Evolutionary conservation across 208 protist species (phyloP).

Genomic region (Wallacemonas rigidus): DNA sequence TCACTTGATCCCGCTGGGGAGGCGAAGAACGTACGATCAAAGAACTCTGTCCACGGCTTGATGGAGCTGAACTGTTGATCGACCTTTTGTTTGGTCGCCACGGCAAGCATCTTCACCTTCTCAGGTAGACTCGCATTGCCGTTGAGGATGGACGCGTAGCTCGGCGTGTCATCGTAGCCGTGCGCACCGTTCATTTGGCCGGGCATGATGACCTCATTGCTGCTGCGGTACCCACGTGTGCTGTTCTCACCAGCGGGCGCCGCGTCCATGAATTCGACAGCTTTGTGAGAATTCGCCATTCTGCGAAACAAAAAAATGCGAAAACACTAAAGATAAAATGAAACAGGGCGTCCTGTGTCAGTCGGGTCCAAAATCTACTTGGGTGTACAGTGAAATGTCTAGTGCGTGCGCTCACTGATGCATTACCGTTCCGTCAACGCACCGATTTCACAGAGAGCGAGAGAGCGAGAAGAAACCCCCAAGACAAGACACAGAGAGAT

Average conservation of each 20-base stretch:
- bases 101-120: constrained; percentile 41
- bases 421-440: too few relatives aligned
- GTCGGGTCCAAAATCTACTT: too few relatives aligned
- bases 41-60: constrained; percentile 84
- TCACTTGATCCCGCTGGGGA: constrained; percentile 57
- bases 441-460: too few relatives aligned
- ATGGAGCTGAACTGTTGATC: constrained; percentile 43
- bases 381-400: too few relatives aligned
- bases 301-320: constrained; percentile 24
- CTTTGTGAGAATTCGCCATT: constrained; percentile 26
- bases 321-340: constrained; percentile 15
- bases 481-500: too few relatives aligned
- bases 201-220: not conserved
- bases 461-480: too few relatives aligned
- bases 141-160: constrained; percentile 39
- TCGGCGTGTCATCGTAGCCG: constrained; percentile 24
- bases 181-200: not conserved
- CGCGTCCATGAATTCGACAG: constrained; percentile 45
- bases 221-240: not conserved
- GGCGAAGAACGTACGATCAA: constrained; percentile 67
- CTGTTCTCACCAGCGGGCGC: constrained; percentile 1
- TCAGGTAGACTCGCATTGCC: constrained; percentile 18
- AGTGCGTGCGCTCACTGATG: too few relatives aligned
- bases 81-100: constrained; percentile 33
- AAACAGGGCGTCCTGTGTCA: not conserved